phyloP scores from a whole-genome alignment of 148 eudicot genomes.

The Heliamphora exappendiculata region DNA sequence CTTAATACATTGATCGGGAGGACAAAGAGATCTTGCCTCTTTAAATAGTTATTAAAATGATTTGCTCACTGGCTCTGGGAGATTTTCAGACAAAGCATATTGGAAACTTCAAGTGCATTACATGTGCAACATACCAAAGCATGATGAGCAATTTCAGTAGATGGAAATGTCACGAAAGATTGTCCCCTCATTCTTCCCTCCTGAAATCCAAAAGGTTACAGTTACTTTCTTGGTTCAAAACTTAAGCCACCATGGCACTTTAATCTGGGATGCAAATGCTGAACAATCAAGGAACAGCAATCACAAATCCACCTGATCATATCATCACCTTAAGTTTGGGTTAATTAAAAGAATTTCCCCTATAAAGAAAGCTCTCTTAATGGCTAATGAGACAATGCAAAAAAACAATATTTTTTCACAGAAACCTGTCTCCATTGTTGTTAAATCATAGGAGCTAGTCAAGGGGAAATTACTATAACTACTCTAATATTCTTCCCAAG shows the following conservation, averaged over 20 bases:
- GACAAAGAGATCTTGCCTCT: not conserved
- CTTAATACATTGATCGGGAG: not conserved
- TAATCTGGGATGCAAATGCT: not conserved
- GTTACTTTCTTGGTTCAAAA: not conserved
- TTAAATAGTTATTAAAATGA: not conserved
- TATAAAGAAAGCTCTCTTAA: not conserved
- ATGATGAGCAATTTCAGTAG: slow-evolving; percentile 69
- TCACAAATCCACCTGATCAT: not conserved
- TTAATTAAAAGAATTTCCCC: not conserved
- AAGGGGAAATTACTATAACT: no score
- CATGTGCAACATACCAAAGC: slow-evolving; percentile 54
- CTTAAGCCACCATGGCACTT: not conserved
- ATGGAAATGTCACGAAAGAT: slow-evolving; percentile 91
- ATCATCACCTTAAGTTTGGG: not conserved
- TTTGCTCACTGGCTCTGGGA: not conserved
- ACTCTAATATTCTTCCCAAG: no score
- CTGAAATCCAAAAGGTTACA: slow-evolving; percentile 28
- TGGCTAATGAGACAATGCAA: no score
- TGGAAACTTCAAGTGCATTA: not conserved
- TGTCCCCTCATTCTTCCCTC: slow-evolving; percentile 99
- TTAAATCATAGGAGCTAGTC: not conserved
- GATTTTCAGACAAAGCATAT: not conserved
- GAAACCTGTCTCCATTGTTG: not conserved
- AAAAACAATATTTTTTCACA: not conserved
- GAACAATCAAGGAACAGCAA: not conserved